Evolutionary conservation across 352 stramenopile genomes (phyloP).

Genomic region (Phytophthora ramorum): DNA sequence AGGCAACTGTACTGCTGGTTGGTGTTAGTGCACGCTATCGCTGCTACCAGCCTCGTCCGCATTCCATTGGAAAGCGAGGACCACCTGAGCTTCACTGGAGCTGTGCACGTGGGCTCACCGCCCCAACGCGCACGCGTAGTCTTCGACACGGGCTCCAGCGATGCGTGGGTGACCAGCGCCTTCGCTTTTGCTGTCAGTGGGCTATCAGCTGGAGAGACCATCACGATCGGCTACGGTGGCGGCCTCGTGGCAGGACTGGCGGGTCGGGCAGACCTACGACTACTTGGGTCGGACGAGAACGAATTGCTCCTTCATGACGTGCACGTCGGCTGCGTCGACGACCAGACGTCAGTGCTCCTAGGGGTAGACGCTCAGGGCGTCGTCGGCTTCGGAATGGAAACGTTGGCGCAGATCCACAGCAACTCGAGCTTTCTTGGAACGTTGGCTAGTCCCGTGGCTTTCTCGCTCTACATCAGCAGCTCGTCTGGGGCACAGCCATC

Average conservation of each 20-base stretch:
- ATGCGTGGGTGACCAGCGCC: constrained; percentile 19
- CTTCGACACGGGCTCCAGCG: constrained; percentile 35
- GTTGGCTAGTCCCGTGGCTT: constrained; percentile 1
- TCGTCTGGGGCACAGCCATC: constrained; percentile 5
- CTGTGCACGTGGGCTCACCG: constrained; percentile 3
- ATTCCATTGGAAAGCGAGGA: constrained; percentile 22
- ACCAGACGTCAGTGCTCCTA: constrained; percentile 2
- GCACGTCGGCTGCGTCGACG: constrained; percentile 18
- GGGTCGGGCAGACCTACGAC: constrained; percentile 9
- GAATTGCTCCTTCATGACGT: constrained; percentile 7
- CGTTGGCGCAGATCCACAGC: constrained; percentile 16
- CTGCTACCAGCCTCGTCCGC: constrained; percentile 7
- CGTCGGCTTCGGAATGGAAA: constrained; percentile 28
- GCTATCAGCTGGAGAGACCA: neutral
- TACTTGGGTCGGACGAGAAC: neutral
- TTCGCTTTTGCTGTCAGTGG: neutral
- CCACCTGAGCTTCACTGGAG: constrained; percentile 23
- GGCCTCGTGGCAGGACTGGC: constrained; percentile 21
- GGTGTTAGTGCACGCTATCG: neutral
- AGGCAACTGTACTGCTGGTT: neutral
- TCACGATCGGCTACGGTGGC: constrained; percentile 22
- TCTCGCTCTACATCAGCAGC: constrained; percentile 28
- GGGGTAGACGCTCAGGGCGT: constrained; percentile 19
- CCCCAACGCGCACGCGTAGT: constrained; percentile 13
- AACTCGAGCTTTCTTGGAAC: constrained; percentile 10